A percentile compares a stretch with the other conserved stretches of the same genome.
Evolutionary conservation across 768 basidiomycete species (phyloP).

Genomic region (Leccinum uliginosum): DNA sequence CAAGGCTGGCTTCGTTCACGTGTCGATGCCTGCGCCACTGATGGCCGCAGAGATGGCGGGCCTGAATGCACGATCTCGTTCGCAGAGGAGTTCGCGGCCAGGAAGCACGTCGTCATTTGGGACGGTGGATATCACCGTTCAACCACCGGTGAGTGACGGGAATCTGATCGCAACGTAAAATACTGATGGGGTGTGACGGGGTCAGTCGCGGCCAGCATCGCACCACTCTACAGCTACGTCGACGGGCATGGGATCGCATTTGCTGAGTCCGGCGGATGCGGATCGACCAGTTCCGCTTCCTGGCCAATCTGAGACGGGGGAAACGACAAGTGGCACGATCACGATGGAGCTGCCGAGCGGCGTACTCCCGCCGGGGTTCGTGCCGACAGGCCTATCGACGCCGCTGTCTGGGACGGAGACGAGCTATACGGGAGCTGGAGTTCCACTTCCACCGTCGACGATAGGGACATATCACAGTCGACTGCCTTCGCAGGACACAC

Average conservation of each 20-base stretch:
- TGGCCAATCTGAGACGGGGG: conserved; percentile 2
- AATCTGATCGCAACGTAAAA: neutral
- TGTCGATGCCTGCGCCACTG: conserved; percentile 31
- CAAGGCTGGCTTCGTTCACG: conserved; percentile 33
- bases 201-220: conserved; percentile 38
- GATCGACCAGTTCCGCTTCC: conserved; percentile 35
- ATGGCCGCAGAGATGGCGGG: conserved; percentile 21
- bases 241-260: conserved; percentile 23
- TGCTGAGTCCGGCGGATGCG: conserved; percentile 40
- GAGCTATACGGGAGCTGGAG: conserved; percentile 24
- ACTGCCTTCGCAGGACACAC: conserved; percentile 16
- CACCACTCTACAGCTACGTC: conserved; percentile 27
- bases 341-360: conserved; percentile 26
- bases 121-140: conserved; percentile 30
- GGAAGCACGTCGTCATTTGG: conserved; percentile 28
- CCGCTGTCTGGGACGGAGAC: conserved; percentile 13
- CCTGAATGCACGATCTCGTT: conserved; percentile 14
- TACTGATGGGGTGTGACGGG: conserved; percentile 10
- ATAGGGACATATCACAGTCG: conserved; percentile 22
- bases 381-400: conserved; percentile 26
- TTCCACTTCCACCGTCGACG: conserved; percentile 31
- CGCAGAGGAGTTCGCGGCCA: conserved; percentile 23
- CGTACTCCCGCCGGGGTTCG: conserved; percentile 36
- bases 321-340: conserved; percentile 9
- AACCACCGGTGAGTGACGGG: conserved; percentile 27